These are phyloP conservation scores for Fomitopsis betulina DNA, from an alignment of 1,284 basidiomycete genomes.

Conservation along the genomic window DNA sequence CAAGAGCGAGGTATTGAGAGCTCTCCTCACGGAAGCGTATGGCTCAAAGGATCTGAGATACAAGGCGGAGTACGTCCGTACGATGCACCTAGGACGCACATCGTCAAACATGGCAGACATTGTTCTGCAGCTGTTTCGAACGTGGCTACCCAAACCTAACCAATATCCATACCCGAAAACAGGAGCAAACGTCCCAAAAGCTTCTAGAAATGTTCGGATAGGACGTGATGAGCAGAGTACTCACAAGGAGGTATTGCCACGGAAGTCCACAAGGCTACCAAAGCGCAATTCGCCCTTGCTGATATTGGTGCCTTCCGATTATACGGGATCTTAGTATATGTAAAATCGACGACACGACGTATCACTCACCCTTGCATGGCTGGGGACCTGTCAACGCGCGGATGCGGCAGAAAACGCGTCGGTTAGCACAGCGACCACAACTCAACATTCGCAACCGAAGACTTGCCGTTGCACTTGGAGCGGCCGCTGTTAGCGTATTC, in stretches of 20 bases:
- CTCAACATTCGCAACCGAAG: constrained; percentile 15
- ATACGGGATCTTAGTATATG: constrained; percentile 6
- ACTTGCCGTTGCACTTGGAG: constrained; percentile 80
- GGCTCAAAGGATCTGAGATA: no score
- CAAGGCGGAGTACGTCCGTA: no score
- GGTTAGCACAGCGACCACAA: constrained; percentile 15
- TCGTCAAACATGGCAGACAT: no score
- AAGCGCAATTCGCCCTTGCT: constrained; percentile 70
- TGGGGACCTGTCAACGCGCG: constrained; percentile 54
- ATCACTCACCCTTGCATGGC: constrained; percentile 63
- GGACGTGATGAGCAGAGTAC: constrained; percentile 22
- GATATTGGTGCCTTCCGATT: constrained; percentile 58
- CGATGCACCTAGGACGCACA: no score
- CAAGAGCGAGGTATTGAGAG: no score
- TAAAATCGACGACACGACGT: constrained; percentile 8
- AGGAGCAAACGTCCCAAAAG: background rate
- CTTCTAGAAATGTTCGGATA: background rate
- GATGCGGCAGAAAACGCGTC: constrained; percentile 26
- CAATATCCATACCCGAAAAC: background rate
- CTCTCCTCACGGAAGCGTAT: no score
- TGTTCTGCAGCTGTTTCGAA: no score
- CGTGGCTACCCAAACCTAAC: no score
- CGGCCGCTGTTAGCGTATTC: constrained; percentile 68
- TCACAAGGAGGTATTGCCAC: constrained; percentile 69
- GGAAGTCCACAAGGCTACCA: constrained; percentile 75